Conservation (phyloP, 2,329 filamentous ascomycete species). For the Trichophyton simii region DNA sequence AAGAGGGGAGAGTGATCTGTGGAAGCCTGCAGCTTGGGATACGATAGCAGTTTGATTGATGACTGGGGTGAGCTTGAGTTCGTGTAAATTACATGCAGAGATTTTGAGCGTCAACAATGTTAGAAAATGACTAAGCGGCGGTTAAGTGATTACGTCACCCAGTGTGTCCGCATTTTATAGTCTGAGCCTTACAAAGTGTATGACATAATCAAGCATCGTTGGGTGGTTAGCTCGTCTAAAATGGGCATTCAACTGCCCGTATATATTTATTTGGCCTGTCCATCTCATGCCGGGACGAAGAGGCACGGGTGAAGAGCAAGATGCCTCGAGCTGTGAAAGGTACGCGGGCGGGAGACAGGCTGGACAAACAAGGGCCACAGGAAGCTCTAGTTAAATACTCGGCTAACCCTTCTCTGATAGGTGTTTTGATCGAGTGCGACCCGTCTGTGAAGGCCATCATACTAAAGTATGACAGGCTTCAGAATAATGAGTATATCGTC, state of each 20-base stretch:
- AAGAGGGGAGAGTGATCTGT: no score
- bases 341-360: background rate
- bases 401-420: conserved; percentile 17
- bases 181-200: background rate
- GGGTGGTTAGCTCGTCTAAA: no score
- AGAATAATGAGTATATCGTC: conserved; percentile 36
- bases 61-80: no score
- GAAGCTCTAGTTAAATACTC: background rate
- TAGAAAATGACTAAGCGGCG: no score
- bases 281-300: background rate
- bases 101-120: no score
- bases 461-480: conserved; percentile 34
- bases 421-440: conserved; percentile 37
- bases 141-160: no score
- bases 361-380: no score
- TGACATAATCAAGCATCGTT: background rate
- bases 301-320: background rate
- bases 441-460: conserved; percentile 39
- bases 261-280: background rate
- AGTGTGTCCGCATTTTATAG: no score
- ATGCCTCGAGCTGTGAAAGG: conserved; percentile 13
- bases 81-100: no score
- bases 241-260: background rate
- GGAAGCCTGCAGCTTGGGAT: no score
- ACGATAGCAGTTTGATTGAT: no score